phyloP scores from a whole-genome alignment of 2,329 filamentous ascomycete genomes.

The Diplodia mutila region DNA sequence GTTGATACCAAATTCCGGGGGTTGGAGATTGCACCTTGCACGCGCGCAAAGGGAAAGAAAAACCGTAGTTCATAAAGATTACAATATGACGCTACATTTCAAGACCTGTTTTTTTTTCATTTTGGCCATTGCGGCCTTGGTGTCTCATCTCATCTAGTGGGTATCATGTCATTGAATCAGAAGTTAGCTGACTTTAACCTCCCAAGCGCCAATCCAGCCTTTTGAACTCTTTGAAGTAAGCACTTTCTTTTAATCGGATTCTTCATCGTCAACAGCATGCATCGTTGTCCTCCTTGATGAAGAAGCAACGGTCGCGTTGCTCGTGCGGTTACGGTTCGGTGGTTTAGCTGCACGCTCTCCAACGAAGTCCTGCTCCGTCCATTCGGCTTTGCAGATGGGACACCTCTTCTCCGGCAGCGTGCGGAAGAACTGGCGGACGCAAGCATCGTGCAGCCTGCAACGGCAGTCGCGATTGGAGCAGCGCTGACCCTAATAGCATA shows the following conservation, averaged over 20 bases:
- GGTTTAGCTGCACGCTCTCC: slow-evolving; percentile 18
- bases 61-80: background rate
- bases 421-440: slow-evolving; percentile 39
- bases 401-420: slow-evolving; percentile 33
- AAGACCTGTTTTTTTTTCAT: background rate
- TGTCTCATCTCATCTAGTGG: background rate
- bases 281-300: slow-evolving; percentile 9
- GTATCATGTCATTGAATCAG: slow-evolving; percentile 10
- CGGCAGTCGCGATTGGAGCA: slow-evolving; percentile 27
- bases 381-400: slow-evolving; percentile 38
- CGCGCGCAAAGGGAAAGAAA: background rate
- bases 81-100: background rate
- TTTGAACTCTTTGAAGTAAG: background rate
- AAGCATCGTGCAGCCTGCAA: slow-evolving; percentile 36
- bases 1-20: slow-evolving; percentile 12
- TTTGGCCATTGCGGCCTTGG: background rate
- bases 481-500: slow-evolving; percentile 26
- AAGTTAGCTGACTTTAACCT: background rate
- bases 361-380: slow-evolving; percentile 28
- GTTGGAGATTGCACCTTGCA: background rate
- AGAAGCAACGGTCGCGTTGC: background rate
- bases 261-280: background rate
- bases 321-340: slow-evolving; percentile 1
- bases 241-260: background rate
- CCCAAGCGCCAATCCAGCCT: background rate